Percentiles rank a stretch among this genome's conserved stretches.
These are phyloP conservation scores for Magnaporthiopsis poae DNA, from an alignment of 2,329 filamentous ascomycete species.

Conservation along the genomic window DNA sequence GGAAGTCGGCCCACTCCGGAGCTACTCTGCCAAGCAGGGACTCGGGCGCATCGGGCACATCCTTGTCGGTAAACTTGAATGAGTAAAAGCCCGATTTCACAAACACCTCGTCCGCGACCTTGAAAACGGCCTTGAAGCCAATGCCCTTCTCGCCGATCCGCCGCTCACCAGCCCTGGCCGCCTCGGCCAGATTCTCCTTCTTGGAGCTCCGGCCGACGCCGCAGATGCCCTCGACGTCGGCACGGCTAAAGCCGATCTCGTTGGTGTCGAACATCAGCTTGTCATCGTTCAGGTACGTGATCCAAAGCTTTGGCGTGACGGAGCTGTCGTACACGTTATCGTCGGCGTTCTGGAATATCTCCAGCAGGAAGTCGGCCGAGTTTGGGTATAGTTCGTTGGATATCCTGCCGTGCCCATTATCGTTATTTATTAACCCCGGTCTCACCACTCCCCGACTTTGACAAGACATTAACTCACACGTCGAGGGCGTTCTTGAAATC, in stretches of 20 bases:
- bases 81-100: constrained; percentile 34
- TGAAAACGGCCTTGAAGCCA: constrained; percentile 41
- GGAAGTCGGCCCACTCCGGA: constrained; percentile 26
- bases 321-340: constrained; percentile 29
- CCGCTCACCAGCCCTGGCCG: constrained; percentile 26
- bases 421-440: not conserved
- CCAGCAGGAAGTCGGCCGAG: constrained; percentile 27
- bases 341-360: constrained; percentile 33
- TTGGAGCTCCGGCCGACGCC: constrained; percentile 19
- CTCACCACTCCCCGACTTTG: too few relatives aligned
- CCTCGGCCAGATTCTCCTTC: too few relatives aligned
- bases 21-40: constrained; percentile 41
- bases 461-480: not conserved
- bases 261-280: constrained; percentile 37
- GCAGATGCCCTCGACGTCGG: constrained; percentile 37
- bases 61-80: constrained; percentile 31
- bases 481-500: not conserved
- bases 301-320: constrained; percentile 16
- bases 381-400: constrained; percentile 23
- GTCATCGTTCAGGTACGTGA: constrained; percentile 8
- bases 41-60: constrained; percentile 19
- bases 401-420: not conserved
- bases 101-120: constrained; percentile 30
- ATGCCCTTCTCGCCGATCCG: constrained; percentile 41
- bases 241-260: constrained; percentile 33